A percentile compares a stretch with the other conserved stretches of the same genome.
Conservation (phyloP, 2,329 filamentous ascomycete genomes). For the Achaetomium macrosporum region DNA sequence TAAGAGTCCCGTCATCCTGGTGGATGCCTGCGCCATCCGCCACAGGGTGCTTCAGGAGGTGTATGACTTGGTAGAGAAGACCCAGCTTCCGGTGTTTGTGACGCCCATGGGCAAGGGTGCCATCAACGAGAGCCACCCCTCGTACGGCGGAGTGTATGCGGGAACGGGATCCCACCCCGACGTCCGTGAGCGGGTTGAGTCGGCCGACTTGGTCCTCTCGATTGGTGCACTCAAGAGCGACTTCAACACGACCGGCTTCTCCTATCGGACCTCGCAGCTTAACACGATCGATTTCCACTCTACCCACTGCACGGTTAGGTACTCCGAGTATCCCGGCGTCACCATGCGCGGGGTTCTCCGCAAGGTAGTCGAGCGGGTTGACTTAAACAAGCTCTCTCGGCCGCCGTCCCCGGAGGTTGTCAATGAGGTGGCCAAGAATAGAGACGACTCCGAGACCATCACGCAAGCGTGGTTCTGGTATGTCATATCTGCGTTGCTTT, state of each 20-base stretch:
- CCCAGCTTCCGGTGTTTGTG: slow-evolving; percentile 74
- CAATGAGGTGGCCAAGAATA: slow-evolving; percentile 42
- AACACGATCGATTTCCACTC: slow-evolving; percentile 78
- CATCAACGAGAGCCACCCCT: slow-evolving; percentile 68
- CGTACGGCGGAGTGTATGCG: slow-evolving; percentile 78
- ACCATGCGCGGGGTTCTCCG: slow-evolving; percentile 72
- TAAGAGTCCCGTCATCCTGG: slow-evolving; percentile 69
- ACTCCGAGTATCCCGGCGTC: slow-evolving; percentile 72
- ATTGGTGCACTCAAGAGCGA: slow-evolving; percentile 62
- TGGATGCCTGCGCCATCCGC: slow-evolving; percentile 77
- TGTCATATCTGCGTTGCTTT: too few species aligned
- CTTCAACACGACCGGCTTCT: slow-evolving; percentile 79
- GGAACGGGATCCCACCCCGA: slow-evolving; percentile 66
- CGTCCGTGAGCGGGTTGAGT: slow-evolving; percentile 59
- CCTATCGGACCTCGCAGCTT: slow-evolving; percentile 69
- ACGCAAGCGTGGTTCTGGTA: slow-evolving; percentile 66
- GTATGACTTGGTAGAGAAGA: slow-evolving; percentile 65
- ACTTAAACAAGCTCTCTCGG: slow-evolving; percentile 52
- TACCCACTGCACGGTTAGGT: slow-evolving; percentile 64
- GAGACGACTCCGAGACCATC: slow-evolving; percentile 43
- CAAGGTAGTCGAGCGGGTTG: slow-evolving; percentile 58
- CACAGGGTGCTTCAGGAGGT: slow-evolving; percentile 69
- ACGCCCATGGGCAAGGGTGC: slow-evolving; percentile 86
- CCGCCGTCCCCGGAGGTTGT: slow-evolving; percentile 44
- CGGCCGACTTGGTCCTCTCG: slow-evolving; percentile 63